Evolutionary conservation across 164 flowering plant species (phyloP).

Genomic region (Macadamia integrifolia): DNA sequence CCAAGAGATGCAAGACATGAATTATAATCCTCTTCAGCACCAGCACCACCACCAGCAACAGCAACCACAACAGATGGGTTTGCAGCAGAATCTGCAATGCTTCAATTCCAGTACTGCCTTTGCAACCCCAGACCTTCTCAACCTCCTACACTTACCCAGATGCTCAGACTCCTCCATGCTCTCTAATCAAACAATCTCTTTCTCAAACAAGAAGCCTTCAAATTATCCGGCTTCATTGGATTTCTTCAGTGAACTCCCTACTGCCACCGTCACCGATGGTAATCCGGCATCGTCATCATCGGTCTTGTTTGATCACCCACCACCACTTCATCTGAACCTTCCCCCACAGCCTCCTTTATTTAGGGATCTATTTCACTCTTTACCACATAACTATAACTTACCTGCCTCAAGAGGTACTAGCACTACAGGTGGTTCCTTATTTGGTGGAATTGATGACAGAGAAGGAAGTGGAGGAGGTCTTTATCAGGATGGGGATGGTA

Average conservation of each 20-base stretch:
- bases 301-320: slow-evolving; percentile 53
- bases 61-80: slow-evolving; percentile 12
- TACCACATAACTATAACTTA: slow-evolving; percentile 44
- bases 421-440: slow-evolving; percentile 24
- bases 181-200: slow-evolving; percentile 40
- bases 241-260: slow-evolving; percentile 26
- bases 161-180: slow-evolving; percentile 33
- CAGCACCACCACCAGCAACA: slow-evolving; percentile 1
- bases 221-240: slow-evolving; percentile 25
- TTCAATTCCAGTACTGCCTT: slow-evolving; percentile 20
- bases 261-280: slow-evolving; percentile 2
- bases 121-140: slow-evolving; percentile 48
- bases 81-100: slow-evolving; percentile 20
- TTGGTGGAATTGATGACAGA: slow-evolving; percentile 47
- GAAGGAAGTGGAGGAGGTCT: slow-evolving; percentile 28
- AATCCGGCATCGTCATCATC: slow-evolving; percentile 14
- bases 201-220: slow-evolving; percentile 16
- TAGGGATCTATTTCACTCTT: slow-evolving; percentile 53
- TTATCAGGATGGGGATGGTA: slow-evolving; percentile 36
- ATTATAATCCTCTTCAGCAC: slow-evolving; percentile 4
- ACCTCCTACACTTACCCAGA: slow-evolving; percentile 46
- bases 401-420: slow-evolving; percentile 17
- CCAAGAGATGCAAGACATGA: slow-evolving; percentile 21
- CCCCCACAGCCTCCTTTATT: slow-evolving; percentile 71
- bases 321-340: slow-evolving; percentile 54